Base-by-base conservation (phyloP, 805 yeast species). In the Jamesozyma piceae region DNA sequence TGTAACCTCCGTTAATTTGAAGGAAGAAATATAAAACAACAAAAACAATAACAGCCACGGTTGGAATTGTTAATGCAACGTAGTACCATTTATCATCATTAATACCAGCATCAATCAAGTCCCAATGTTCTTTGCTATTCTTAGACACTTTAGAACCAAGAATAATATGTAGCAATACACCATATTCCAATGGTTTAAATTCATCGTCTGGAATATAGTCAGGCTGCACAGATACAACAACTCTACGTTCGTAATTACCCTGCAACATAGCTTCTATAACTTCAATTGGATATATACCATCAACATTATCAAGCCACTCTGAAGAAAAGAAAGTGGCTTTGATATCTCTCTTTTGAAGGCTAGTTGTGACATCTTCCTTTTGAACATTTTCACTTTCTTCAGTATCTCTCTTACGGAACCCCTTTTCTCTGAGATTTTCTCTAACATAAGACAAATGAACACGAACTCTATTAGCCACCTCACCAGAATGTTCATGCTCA, bases 211-310 rank as follows among this genome's bases (percentile, higher is more conserved):
- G 54, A 17, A 80, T 68, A 36, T 67, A 67, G 42, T 77, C 81
- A 1, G 94, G 90, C 62, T 88, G 95, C 38, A 87, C 71, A 2
- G 89, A 69, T 34, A 87, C 63, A 39, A 80, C 67, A 11, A 83
- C 78, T 47, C 73, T 72, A 53, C 74, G 75, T 45, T 67, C 65
- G 50, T 69, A 74, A 49, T 65, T 60, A 3, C 73, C 80, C 31
- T 67, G 68, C 27, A 86, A 64, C 89, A 94, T 86, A 11, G 71
- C 77, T 43, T 74, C 77, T 30, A 72, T 59, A 33, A 85, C 64
- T 31, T 75, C 75, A 34, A 87, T 57, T 3, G 90, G 79, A 49
- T 64, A 75, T 51, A 67, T 73, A 13, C 95, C 96, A 44, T 74
- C 73, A 19, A 66, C 66, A 48, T 72, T 73, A 26, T 68, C 63